These are phyloP conservation scores for Globisporangium radiosum DNA, from an alignment of 352 stramenopile species.

Conservation along the genomic window DNA sequence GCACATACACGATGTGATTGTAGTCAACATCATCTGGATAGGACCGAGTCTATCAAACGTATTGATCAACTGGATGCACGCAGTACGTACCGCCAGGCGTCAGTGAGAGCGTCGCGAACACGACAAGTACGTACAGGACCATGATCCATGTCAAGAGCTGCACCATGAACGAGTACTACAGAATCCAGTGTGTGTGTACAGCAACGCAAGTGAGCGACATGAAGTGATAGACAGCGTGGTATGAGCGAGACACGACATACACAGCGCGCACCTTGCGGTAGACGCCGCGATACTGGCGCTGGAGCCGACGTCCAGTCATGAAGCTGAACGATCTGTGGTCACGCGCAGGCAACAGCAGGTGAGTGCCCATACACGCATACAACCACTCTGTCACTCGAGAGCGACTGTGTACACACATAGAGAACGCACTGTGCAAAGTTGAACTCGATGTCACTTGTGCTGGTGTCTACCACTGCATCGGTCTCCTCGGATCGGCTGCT, in stretches of 20 bases:
- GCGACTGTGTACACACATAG: background rate
- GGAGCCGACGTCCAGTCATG: constrained; percentile 31
- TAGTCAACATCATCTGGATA: too few relatives aligned
- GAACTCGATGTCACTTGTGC: constrained; percentile 1
- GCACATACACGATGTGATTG: background rate
- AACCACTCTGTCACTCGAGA: background rate
- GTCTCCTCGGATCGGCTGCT: background rate
- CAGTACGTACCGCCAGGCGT: constrained; percentile 5
- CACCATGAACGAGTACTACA: constrained; percentile 22
- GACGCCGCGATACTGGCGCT: constrained; percentile 30
- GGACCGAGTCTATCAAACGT: too few relatives aligned
- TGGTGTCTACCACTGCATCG: background rate
- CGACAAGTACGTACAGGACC: constrained; percentile 28
- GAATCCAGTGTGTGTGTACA: too few relatives aligned
- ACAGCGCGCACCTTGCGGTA: constrained; percentile 23
- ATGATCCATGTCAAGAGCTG: constrained; percentile 30
- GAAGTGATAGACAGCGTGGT: background rate
- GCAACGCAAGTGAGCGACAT: too few relatives aligned
- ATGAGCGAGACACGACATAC: background rate
- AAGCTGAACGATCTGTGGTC: constrained; percentile 24
- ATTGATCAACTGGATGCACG: background rate
- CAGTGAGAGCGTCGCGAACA: constrained; percentile 18
- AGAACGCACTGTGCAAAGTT: constrained; percentile 8
- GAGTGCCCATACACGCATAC: background rate
- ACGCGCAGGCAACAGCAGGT: background rate